Conservation (phyloP, 179 eudicot species). For the Beta corolliflora region DNA sequence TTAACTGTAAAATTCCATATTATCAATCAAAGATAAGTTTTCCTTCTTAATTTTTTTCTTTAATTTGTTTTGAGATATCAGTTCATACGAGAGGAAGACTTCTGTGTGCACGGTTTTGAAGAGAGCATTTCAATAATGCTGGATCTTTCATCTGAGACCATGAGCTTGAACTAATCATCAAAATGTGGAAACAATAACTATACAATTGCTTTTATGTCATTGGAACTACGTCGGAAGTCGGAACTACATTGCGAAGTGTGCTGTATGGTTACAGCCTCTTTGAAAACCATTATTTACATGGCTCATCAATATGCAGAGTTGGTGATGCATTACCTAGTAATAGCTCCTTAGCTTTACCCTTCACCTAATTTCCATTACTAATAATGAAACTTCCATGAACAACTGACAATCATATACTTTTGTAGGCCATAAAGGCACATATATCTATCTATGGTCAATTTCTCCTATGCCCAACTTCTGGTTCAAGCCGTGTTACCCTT, state of each 20-base stretch:
- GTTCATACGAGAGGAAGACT: too few relatives aligned
- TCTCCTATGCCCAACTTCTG: neutral
- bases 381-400: neutral
- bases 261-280: neutral
- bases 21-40: too few relatives aligned
- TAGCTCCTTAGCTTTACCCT: neutral
- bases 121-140: neutral
- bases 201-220: neutral
- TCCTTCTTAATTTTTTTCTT: too few relatives aligned
- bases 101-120: neutral
- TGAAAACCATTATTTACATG: neutral
- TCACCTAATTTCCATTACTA: neutral
- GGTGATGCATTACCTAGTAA: neutral
- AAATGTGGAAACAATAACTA: neutral
- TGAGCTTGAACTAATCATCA: neutral
- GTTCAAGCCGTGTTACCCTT: neutral
- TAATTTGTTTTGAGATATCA: too few relatives aligned
- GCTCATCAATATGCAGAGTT: neutral
- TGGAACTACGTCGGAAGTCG: neutral
- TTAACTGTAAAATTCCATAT: too few relatives aligned
- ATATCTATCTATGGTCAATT: neutral
- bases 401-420: neutral
- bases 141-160: neutral
- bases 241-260: neutral
- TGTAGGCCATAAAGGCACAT: neutral